These are phyloP conservation scores for Alternaria arbusti DNA, from an alignment of 2,329 filamentous ascomycete genomes.

Conservation along the genomic window DNA sequence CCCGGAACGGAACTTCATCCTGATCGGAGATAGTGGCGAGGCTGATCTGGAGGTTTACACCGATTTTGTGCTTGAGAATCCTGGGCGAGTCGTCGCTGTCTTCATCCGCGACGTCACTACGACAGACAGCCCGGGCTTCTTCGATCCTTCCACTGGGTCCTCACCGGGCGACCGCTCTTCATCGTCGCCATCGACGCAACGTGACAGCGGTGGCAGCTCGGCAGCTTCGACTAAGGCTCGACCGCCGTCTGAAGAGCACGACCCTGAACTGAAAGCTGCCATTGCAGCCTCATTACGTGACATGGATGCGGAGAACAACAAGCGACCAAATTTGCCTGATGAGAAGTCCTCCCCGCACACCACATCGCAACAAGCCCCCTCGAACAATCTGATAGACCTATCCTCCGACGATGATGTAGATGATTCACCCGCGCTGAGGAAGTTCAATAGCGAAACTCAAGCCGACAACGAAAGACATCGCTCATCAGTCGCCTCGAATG, in stretches of 20 bases:
- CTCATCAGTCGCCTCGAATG: slow-evolving; percentile 20
- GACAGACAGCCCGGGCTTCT: slow-evolving; percentile 73
- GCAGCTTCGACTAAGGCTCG: slow-evolving; percentile 17
- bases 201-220: slow-evolving; percentile 12
- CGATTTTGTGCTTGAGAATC: slow-evolving; percentile 84
- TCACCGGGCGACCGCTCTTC: slow-evolving; percentile 39
- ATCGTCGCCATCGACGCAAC: slow-evolving; percentile 30
- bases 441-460: slow-evolving; percentile 36
- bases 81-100: slow-evolving; percentile 80
- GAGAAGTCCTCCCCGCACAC: slow-evolving; percentile 28
- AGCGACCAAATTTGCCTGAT: slow-evolving; percentile 48
- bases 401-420: slow-evolving; percentile 51
- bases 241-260: slow-evolving; percentile 50
- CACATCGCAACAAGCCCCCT: slow-evolving; percentile 30
- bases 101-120: slow-evolving; percentile 98
- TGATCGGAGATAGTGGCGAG: slow-evolving; percentile 95
- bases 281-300: slow-evolving; percentile 56
- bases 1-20: slow-evolving; percentile 83
- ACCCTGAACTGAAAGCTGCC: slow-evolving; percentile 55
- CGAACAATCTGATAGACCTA: slow-evolving; percentile 56
- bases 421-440: slow-evolving; percentile 22
- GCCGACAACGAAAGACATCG: slow-evolving; percentile 18
- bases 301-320: slow-evolving; percentile 50
- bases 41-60: slow-evolving; percentile 97
- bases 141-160: slow-evolving; percentile 67